These are phyloP conservation scores for Arachnomyces sp. DNA, from an alignment of 2,329 filamentous ascomycete genomes.

Conservation along the genomic window DNA sequence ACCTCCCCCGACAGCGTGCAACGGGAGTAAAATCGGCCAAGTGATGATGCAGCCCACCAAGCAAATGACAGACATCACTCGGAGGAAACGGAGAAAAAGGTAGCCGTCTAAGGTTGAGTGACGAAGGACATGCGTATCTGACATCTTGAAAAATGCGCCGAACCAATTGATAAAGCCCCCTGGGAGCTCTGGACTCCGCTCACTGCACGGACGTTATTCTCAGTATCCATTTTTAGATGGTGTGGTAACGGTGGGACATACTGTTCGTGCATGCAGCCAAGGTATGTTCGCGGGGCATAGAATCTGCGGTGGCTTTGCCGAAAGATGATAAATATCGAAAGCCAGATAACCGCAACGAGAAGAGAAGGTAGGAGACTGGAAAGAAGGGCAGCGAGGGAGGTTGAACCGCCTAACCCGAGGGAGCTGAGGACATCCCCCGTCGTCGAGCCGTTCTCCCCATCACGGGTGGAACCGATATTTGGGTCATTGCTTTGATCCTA, in stretches of 20 bases:
- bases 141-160: conserved; percentile 43
- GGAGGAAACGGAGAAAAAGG: conserved; percentile 80
- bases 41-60: conserved; percentile 74
- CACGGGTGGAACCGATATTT: conserved; percentile 33
- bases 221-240: conserved; percentile 10
- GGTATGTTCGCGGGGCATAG: conserved; percentile 36
- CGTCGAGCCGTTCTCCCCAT: conserved; percentile 28
- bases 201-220: conserved; percentile 20
- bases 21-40: conserved; percentile 80
- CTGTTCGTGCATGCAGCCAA: conserved; percentile 35
- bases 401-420: conserved; percentile 30
- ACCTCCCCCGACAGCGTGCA: conserved; percentile 75
- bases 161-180: conserved; percentile 48
- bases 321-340: conserved; percentile 39
- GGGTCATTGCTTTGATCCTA: conserved; percentile 33
- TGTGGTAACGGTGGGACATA: conserved; percentile 14
- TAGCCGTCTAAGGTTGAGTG: conserved; percentile 88
- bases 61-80: conserved; percentile 67
- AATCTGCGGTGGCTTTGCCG: conserved; percentile 38
- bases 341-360: conserved; percentile 36
- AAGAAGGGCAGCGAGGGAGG: conserved; percentile 42
- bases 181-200: conserved; percentile 41
- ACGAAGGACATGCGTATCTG: conserved; percentile 74
- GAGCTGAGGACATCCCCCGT: conserved; percentile 22
- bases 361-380: conserved; percentile 42